phyloP scores from a whole-genome alignment of 176 grass and related monocot genomes.

The Chrysopogon serrulatus region DNA sequence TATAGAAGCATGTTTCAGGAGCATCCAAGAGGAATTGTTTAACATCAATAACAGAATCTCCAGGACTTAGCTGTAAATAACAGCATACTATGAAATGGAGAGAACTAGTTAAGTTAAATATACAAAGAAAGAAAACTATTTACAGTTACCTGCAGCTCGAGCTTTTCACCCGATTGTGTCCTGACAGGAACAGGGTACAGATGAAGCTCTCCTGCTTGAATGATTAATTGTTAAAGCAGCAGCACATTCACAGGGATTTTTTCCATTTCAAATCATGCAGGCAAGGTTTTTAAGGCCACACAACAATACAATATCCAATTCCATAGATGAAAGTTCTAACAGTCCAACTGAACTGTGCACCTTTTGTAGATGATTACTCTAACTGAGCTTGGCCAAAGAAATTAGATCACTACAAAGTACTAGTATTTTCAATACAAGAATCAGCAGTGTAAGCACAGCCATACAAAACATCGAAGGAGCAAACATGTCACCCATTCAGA shows the following conservation, averaged over 20 bases:
- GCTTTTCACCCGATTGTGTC: slow-evolving; percentile 85
- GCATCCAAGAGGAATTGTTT: slow-evolving; percentile 97
- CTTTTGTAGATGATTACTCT: neutral
- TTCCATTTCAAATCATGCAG: neutral
- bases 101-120: neutral
- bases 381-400: neutral
- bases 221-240: neutral
- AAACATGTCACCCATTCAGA: neutral
- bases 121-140: neutral
- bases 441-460: neutral
- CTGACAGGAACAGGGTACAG: slow-evolving; percentile 81
- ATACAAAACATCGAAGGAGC: neutral
- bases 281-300: neutral
- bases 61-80: slow-evolving; percentile 78
- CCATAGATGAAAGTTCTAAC: neutral
- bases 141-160: slow-evolving; percentile 77
- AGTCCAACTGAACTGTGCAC: neutral
- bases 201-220: slow-evolving; percentile 71
- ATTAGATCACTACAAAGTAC: neutral
- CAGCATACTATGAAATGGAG: slow-evolving; percentile 9
- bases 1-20: slow-evolving; percentile 98
- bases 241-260: neutral
- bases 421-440: neutral
- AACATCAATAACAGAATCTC: slow-evolving; percentile 91
- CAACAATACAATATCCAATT: neutral